Evolutionary conservation across 2,329 filamentous ascomycete genomes (phyloP).

Genomic region (Beauveria scarabaeidicola): DNA sequence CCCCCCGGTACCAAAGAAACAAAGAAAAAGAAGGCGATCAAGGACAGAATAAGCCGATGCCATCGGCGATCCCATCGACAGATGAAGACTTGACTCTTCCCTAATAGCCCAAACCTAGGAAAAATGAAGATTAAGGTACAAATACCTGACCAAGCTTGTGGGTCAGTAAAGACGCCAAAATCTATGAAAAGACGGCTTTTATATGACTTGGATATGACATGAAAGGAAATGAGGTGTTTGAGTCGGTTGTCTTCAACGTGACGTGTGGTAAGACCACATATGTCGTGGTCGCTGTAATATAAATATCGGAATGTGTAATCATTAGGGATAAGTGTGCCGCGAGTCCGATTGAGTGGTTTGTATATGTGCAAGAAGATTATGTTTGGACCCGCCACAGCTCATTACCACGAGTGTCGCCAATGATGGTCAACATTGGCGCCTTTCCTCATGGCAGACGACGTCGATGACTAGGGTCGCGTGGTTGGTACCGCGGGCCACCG

Average conservation of each 20-base stretch:
- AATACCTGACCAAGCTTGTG: slow-evolving; percentile 10
- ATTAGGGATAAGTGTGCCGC: slow-evolving; percentile 1
- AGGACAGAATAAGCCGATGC: neutral
- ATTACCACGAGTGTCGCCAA: slow-evolving; percentile 6
- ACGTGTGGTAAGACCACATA: slow-evolving; percentile 1
- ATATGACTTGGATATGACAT: neutral
- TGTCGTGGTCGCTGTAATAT: slow-evolving; percentile 6
- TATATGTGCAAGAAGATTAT: slow-evolving; percentile 13
- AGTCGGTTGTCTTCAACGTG: slow-evolving; percentile 9
- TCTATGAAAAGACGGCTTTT: slow-evolving; percentile 24
- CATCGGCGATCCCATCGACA: neutral
- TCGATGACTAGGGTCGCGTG: slow-evolving; percentile 37
- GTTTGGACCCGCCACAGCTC: slow-evolving; percentile 13
- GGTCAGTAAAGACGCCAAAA: slow-evolving; percentile 21
- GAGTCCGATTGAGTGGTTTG: neutral
- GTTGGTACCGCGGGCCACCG: slow-evolving; percentile 31
- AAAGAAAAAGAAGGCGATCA: neutral
- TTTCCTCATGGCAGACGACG: slow-evolving; percentile 25
- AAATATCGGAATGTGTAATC: neutral
- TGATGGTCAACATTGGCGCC: slow-evolving; percentile 2
- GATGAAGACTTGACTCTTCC: neutral
- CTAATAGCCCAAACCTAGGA: neutral
- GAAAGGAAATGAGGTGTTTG: slow-evolving; percentile 1
- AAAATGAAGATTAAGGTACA: slow-evolving; percentile 6
- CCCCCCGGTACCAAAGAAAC: neutral